These are phyloP conservation scores for Ceratocystis albifundus DNA, from an alignment of 2,329 filamentous ascomycete genomes.

Conservation along the genomic window DNA sequence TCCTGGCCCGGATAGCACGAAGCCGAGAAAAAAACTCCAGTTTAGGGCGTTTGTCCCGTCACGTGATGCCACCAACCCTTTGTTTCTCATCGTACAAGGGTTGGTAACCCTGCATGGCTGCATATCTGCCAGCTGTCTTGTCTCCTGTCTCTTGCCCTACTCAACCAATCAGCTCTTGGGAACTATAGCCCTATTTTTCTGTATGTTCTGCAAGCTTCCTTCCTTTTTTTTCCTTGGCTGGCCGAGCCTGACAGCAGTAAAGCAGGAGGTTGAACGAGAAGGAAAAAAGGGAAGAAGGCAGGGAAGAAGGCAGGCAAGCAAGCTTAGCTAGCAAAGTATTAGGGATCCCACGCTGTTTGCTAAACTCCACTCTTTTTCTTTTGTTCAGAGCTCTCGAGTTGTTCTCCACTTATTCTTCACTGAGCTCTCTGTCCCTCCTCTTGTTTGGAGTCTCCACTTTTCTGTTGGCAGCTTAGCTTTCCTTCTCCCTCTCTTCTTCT, in stretches of 20 bases:
- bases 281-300: background rate
- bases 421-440: background rate
- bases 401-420: background rate
- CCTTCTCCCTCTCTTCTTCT: background rate
- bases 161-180: background rate
- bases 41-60: background rate
- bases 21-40: too few relatives aligned
- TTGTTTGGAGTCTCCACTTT: background rate
- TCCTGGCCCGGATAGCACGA: too few relatives aligned
- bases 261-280: background rate
- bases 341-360: too few relatives aligned
- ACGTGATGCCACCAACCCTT: background rate
- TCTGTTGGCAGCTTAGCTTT: background rate
- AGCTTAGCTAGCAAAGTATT: background rate
- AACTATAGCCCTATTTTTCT: slow-evolving; percentile 6
- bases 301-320: background rate
- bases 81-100: background rate
- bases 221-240: background rate
- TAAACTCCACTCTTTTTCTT: too few relatives aligned
- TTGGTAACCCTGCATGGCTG: background rate
- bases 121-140: background rate
- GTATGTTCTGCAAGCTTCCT: background rate
- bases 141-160: background rate
- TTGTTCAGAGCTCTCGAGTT: background rate
- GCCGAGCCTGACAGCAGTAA: too few relatives aligned